Percentiles rank a stretch among this genome's conserved stretches.
phyloP scores from a whole-genome alignment of 345 rosid genomes.

The Salix exigua region DNA sequence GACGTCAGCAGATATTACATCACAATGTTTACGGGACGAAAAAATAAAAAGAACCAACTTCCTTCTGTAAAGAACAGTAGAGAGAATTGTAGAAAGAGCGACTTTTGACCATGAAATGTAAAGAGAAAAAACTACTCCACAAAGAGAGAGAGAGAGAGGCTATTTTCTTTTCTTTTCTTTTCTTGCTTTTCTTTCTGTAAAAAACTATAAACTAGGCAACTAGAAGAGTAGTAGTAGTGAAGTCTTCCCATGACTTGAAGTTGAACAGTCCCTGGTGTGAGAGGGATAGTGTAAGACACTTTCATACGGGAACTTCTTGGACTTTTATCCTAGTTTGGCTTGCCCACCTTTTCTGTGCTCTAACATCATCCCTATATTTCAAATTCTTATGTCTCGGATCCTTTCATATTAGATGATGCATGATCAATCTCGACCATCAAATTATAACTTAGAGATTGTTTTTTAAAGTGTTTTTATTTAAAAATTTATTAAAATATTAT shows the following conservation, averaged over 20 bases:
- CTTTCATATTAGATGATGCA: not conserved
- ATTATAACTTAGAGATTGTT: too few relatives aligned
- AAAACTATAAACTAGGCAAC: not conserved
- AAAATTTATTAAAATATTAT: too few relatives aligned
- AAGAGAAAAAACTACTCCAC: not conserved
- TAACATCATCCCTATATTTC: not conserved
- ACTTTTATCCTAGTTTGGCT: not conserved
- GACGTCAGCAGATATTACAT: conserved; percentile 7
- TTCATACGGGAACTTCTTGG: not conserved
- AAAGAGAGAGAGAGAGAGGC: not conserved
- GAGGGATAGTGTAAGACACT: not conserved
- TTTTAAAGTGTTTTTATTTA: too few relatives aligned
- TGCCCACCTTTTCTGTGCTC: not conserved
- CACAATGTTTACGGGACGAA: not conserved
- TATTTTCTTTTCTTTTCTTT: not conserved
- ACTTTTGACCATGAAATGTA: not conserved
- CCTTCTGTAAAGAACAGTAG: not conserved
- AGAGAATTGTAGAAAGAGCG: not conserved
- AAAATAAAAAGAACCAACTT: not conserved
- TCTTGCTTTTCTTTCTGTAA: not conserved
- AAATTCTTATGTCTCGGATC: not conserved
- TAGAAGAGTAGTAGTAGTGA: not conserved
- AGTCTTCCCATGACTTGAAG: not conserved
- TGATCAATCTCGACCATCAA: too few relatives aligned
- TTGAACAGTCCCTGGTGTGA: not conserved